phyloP scores from a whole-genome alignment of 768 basidiomycete species.

The Pleurotus salmoneostramineus region DNA sequence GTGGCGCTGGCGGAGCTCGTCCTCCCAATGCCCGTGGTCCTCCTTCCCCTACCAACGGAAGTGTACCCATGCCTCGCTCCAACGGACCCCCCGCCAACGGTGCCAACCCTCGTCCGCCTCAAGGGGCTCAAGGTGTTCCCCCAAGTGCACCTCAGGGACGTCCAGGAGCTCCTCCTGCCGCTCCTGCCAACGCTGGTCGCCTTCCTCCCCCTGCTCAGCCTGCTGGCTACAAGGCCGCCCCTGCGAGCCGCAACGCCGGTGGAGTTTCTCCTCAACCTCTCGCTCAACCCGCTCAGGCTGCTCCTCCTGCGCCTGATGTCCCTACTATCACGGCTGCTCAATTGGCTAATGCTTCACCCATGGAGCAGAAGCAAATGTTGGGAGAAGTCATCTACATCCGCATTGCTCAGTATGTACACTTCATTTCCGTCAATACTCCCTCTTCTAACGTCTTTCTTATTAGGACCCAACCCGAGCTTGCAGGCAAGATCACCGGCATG shows the following conservation, averaged over 20 bases:
- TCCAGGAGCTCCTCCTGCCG: slow-evolving; percentile 34
- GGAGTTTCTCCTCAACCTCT: slow-evolving; percentile 43
- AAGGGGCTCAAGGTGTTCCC: slow-evolving; percentile 14
- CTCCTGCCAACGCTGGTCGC: slow-evolving; percentile 31
- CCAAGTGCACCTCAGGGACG: slow-evolving; percentile 26
- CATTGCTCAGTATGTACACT: slow-evolving; percentile 64
- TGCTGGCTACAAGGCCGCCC: slow-evolving; percentile 28
- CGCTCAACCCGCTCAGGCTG: slow-evolving; percentile 30
- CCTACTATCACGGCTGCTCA: slow-evolving; percentile 45
- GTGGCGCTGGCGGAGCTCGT: slow-evolving; percentile 53
- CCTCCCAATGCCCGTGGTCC: slow-evolving; percentile 65
- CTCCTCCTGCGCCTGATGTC: slow-evolving; percentile 31
- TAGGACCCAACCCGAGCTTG: slow-evolving; percentile 85
- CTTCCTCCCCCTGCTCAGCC: slow-evolving; percentile 39
- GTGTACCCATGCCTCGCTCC: slow-evolving; percentile 60
- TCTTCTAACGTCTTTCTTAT: slow-evolving; percentile 9
- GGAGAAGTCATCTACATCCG: slow-evolving; percentile 96
- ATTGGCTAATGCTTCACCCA: slow-evolving; percentile 56
- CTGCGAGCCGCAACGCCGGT: slow-evolving; percentile 27
- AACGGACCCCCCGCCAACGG: slow-evolving; percentile 57
- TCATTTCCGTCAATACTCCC: slow-evolving; percentile 2
- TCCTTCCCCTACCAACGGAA: slow-evolving; percentile 65
- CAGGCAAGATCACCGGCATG: slow-evolving; percentile 99
- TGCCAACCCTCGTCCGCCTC: slow-evolving; percentile 43
- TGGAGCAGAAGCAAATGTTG: slow-evolving; percentile 99